Base-by-base conservation (phyloP, 2,329 filamentous ascomycete genomes). In the Fusarium armeniacum region DNA sequence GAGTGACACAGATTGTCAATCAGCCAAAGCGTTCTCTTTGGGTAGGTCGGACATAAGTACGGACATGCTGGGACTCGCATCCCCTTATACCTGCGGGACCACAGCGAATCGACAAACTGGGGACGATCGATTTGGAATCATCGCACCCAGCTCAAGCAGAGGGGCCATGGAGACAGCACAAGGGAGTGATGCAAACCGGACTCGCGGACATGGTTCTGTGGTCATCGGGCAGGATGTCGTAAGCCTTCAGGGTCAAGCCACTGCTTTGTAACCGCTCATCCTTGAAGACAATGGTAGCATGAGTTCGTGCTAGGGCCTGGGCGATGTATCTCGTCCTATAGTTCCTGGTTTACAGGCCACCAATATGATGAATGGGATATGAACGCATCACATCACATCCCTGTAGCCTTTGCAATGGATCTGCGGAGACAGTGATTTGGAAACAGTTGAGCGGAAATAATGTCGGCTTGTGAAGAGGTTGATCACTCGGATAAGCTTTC, bases 11-110 rank as follows among this genome's bases (percentile, higher is more conserved):
- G 22, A 30, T 45, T 44, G 20, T 36, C 30, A 41, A 28, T 24
- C 6, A 41, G 22, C 16, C 20, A 41, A 15, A 26, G 13, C 16
- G 32, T 11, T 35, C 20, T 20, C 32, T 41, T 38, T 33, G 26
- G 28, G 13, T 44, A n/a, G 36, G n/a, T 38, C 43, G 22, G 33
- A 15, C 32, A 36, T 20, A 46, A 28, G 0, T 1, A 11, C 40
- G 16, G 22, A 41, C 13, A 55, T 20, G 15, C 22, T 13, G 38
- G 35, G 41, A 49, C 32, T 33, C 45, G 15, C 3, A 9, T 9
- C 11, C 24, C 22, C 45, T 72, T 73, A 71, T 72, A 69, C 57
- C 53, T 52, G 6, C 7, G 13, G n/a, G 4, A 51, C 28, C 15
- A 20, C 15, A 51, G 35, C 49, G 13, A n/a, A 20, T 22, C 44